These are phyloP conservation scores for Pseudocercospora eumusae DNA, from an alignment of 2,329 filamentous ascomycete species.

Conservation along the genomic window DNA sequence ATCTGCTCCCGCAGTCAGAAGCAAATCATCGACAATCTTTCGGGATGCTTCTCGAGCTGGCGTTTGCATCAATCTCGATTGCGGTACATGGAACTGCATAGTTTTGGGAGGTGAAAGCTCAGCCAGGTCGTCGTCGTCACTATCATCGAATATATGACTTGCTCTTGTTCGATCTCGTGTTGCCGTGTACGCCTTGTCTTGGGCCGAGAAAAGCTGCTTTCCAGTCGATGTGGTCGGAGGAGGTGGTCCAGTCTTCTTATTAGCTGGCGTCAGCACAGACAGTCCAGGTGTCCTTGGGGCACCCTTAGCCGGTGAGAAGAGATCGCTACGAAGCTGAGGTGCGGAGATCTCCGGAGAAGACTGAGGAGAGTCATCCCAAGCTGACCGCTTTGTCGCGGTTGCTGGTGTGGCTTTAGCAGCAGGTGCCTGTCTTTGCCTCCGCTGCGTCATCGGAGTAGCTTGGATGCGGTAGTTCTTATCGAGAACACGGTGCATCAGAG, in stretches of 20 bases:
- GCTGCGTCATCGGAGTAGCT: slow-evolving; percentile 71
- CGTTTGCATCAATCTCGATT: slow-evolving; percentile 75
- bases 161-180: slow-evolving; percentile 26
- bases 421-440: slow-evolving; percentile 25
- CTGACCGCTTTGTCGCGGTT: slow-evolving; percentile 36
- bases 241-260: slow-evolving; percentile 29
- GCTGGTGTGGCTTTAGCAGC: slow-evolving; percentile 40
- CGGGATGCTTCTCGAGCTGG: slow-evolving; percentile 79
- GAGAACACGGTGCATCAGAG: slow-evolving; percentile 83
- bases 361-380: slow-evolving; percentile 50
- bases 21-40: slow-evolving; percentile 76
- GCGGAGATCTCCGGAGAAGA: slow-evolving; percentile 69
- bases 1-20: slow-evolving; percentile 70
- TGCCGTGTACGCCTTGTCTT: slow-evolving; percentile 35
- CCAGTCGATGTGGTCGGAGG: slow-evolving; percentile 39
- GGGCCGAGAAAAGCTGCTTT: slow-evolving; percentile 39
- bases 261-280: slow-evolving; percentile 72
- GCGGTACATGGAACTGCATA: slow-evolving; percentile 79
- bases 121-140: slow-evolving; percentile 55
- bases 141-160: slow-evolving; percentile 34
- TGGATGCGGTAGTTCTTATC: slow-evolving; percentile 95
- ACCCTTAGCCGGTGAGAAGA: slow-evolving; percentile 58
- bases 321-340: slow-evolving; percentile 79
- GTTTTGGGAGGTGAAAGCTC: slow-evolving; percentile 82
- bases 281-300: slow-evolving; percentile 74